Evolutionary conservation across 345 rosid genomes (phyloP), one percentile per base, ranked within the genome.

Genomic region (Melaleuca quinquenervia): DNA sequence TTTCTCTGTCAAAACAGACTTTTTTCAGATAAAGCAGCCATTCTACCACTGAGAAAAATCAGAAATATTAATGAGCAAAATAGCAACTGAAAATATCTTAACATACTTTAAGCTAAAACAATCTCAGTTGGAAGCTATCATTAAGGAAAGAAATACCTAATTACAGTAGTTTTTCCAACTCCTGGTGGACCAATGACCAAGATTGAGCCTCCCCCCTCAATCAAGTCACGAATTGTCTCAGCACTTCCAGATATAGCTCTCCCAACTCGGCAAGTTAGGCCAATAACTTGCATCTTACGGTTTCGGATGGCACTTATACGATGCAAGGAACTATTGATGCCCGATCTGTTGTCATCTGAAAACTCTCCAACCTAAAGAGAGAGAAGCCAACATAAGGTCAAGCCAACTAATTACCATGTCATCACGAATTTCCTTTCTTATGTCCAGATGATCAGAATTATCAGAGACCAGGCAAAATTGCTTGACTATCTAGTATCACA

Each of bases 241-340:
- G 98, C 99, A 90, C 98, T 97, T 89, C 99, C 98, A 82, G 96
- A 90, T 74, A 95, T 90, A 52, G 92, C 97, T 90, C 99, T 93
- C 85, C 99, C 99, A 48, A 97, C 98, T 85, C 98, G 95, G 91
- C 99, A 97, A 83, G 98, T 97, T 83, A 97, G 92, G 88, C 98
- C 99, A 88, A 94, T 95, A 54, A 96, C 87, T 94, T 96, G 97
- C 92, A 91, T 74, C 88, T 96, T 95, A 27, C 98, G 96, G 89
- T 96, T 97, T 85, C 98, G 94, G 70, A 97, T 95, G 49, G 99
- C 99, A 89, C 99, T 97, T 86, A 97, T 96, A 41, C 98, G 98
- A 89, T 95, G 99, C 88, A 96, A 91, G 21, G 97, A 96, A 91
- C 94, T 95, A 90, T 97, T 84, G 27, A 97, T 97, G 56, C 99